phyloP scores from a whole-genome alignment of 148 eudicot species.

The Amaranthus cruentus region DNA sequence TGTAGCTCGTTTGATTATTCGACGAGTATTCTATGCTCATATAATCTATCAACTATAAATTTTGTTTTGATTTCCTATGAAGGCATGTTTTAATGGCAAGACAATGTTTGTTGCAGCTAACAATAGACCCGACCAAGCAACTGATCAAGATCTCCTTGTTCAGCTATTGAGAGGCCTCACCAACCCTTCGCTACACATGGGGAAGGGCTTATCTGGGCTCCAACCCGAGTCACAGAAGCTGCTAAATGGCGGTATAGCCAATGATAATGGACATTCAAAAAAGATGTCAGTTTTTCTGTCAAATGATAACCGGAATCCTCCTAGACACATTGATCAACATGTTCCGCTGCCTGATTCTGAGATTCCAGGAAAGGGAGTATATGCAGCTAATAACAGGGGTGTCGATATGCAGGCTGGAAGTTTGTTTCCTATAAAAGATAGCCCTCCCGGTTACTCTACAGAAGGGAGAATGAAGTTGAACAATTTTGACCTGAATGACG shows the following conservation, averaged over 20 bases:
- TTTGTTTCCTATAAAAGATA: conserved; percentile 33
- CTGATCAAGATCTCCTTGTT: conserved; percentile 53
- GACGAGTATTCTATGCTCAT: not conserved
- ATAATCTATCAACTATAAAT: not conserved
- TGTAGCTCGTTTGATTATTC: not conserved
- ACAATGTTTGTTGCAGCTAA: conserved; percentile 44
- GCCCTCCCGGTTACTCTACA: conserved; percentile 32
- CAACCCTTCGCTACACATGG: conserved; percentile 36
- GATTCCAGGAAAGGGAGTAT: conserved; percentile 24
- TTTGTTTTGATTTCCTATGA: not conserved
- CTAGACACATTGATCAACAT: conserved; percentile 19
- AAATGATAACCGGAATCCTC: conserved; percentile 26
- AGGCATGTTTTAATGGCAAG: not conserved
- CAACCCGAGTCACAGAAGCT: conserved; percentile 45
- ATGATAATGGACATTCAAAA: conserved; percentile 25
- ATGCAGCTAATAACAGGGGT: conserved; percentile 20
- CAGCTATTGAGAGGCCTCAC: conserved; percentile 67
- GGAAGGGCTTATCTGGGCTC: conserved; percentile 34
- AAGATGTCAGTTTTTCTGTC: conserved; percentile 33
- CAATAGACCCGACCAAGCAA: conserved; percentile 42
- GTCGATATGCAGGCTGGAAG: conserved; percentile 20
- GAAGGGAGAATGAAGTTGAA: conserved; percentile 39
- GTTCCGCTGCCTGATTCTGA: conserved; percentile 23
- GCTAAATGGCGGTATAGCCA: conserved; percentile 37
- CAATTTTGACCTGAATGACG: conserved; percentile 67